phyloP scores from a whole-genome alignment of 768 basidiomycete genomes.

The Suillus clintonianus region DNA sequence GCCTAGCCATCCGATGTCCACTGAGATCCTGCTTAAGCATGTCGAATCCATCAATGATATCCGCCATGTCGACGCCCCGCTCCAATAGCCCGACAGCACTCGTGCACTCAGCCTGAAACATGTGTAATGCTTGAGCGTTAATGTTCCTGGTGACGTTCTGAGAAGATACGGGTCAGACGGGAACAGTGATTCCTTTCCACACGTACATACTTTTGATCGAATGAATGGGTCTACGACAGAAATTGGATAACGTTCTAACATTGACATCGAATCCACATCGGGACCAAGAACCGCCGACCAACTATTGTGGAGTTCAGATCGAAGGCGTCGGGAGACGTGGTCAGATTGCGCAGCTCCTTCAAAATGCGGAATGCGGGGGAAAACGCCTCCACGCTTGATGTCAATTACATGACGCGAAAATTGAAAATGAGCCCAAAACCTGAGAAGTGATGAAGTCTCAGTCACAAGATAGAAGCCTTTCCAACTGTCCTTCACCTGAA shows the following conservation, averaged over 20 bases:
- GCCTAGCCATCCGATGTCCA: background rate
- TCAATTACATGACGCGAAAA: slow-evolving; percentile 34
- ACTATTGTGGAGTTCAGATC: background rate
- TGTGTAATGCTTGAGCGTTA: background rate
- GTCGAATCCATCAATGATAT: slow-evolving; percentile 36
- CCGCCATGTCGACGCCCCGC: slow-evolving; percentile 90
- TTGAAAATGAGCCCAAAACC: slow-evolving; percentile 48
- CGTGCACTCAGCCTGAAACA: slow-evolving; percentile 8
- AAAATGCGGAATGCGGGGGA: slow-evolving; percentile 19
- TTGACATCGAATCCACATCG: background rate
- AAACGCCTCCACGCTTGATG: slow-evolving; percentile 44
- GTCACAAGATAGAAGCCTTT: slow-evolving; percentile 4
- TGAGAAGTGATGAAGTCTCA: slow-evolving; percentile 18
- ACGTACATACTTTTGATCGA: slow-evolving; percentile 32
- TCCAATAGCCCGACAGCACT: slow-evolving; percentile 69
- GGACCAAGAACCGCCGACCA: background rate
- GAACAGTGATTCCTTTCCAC: background rate
- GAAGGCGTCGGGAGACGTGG: background rate
- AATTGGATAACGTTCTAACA: slow-evolving; percentile 7
- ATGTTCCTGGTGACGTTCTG: slow-evolving; percentile 25
- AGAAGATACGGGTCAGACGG: background rate
- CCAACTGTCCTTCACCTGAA: slow-evolving; percentile 37
- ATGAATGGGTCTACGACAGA: slow-evolving; percentile 46
- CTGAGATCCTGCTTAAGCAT: background rate
- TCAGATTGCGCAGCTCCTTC: background rate